Evolutionary conservation across 2,329 filamentous ascomycete species (phyloP).

Genomic region (Trichoderma arundinaceum): DNA sequence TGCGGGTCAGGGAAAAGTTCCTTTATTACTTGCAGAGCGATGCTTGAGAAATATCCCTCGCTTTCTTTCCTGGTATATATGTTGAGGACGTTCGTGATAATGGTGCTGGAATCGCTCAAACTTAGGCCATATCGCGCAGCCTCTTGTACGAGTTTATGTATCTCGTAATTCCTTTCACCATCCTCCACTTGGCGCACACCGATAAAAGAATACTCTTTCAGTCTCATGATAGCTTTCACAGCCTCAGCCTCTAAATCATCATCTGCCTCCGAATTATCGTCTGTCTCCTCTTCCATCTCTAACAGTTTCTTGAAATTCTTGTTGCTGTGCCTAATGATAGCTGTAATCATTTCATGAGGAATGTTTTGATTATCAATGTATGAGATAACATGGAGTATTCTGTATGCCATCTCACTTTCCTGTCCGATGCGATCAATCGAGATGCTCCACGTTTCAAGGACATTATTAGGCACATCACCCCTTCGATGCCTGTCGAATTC

Average conservation of each 20-base stretch:
- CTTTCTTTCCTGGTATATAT: accelerated
- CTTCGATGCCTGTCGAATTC: background rate
- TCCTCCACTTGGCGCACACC: background rate
- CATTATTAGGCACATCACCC: background rate
- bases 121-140: background rate
- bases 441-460: background rate
- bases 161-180: background rate
- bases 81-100: too few relatives aligned
- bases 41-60: background rate
- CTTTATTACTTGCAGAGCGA: background rate
- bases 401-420: background rate
- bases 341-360: background rate
- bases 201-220: constrained; percentile 9
- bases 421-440: background rate
- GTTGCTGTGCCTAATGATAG: background rate
- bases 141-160: constrained; percentile 17
- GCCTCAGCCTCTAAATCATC: background rate
- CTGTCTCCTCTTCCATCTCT: too few relatives aligned
- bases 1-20: background rate
- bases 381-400: background rate
- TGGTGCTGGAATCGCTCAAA: background rate
- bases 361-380: background rate
- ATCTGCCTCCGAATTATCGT: too few relatives aligned
- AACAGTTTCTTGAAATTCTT: accelerated
- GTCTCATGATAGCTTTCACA: background rate